Base-by-base conservation (phyloP, 768 basidiomycete species). In the Pisolithus microcarpus region DNA sequence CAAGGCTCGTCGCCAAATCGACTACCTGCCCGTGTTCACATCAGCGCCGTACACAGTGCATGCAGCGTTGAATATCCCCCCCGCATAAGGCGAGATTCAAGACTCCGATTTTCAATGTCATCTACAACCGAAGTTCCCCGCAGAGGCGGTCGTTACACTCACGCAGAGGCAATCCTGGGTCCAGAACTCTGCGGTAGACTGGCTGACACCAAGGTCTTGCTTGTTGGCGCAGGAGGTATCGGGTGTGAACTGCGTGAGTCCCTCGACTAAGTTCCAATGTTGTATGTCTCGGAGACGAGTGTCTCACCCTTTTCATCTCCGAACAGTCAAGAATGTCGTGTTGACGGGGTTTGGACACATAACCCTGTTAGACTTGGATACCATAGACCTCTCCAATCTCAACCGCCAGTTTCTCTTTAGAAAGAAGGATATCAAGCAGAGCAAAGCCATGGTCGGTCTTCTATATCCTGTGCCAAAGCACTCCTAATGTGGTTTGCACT, bases 371-470 rank as follows among this genome's bases (percentile, higher is more conserved):
- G 95, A 99, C 70, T 77, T 99, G 56, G 95, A 99, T 70, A 99
- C 95, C 18, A 99, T 99, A 66, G 95, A 99, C 75, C 76, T 99
- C 39, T 95, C 92, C 45, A 99, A 99, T 65, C 74, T 98, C 48
- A 99, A 99, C 62, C 80, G 95, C 19, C 95, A 98, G 61, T 99
- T 98, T 66, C 73, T 99, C 38, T 99, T 99, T 72, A 80, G 81
- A 55, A 98, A 97, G 71, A 95, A 95, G 63, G 93, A 98, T 61
- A 87, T 99, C 50, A 96, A 96, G 64, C 89, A 96, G 62, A 87
- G 93, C 60, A 99, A 99, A 72, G 89, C 95, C 2, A 63, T 94
- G 70, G 93, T 91, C 52, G 39, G 81, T 43, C 1, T 16, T 34
- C 11, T 9, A 1, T 3, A 28, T 46, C 19, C 24, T 26, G 24